Conservation (phyloP, 208 protist species). For the Wallacemonas sp. region DNA sequence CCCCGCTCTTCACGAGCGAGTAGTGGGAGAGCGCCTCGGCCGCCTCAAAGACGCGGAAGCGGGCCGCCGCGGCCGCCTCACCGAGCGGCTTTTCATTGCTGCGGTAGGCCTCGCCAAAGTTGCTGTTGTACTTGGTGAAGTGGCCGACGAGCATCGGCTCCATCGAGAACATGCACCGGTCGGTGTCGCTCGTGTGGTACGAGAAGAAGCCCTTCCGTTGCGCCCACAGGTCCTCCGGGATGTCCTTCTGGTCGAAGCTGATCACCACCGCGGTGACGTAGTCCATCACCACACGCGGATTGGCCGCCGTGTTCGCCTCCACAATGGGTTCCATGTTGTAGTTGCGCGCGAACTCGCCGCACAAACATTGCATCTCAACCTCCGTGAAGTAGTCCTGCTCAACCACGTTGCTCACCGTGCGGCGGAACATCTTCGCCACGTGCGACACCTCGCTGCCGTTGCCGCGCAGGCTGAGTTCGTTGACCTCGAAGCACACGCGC, state of each 20-base stretch:
- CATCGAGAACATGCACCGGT: conserved; percentile 63
- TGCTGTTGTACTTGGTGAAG: conserved; percentile 88
- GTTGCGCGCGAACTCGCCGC: conserved; percentile 48
- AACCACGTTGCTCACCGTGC: conserved; percentile 54
- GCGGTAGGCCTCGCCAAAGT: conserved; percentile 64
- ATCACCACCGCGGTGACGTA: conserved; percentile 45
- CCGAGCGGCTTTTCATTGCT: conserved; percentile 45
- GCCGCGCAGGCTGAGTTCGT: conserved; percentile 47
- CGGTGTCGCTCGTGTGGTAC: conserved; percentile 55
- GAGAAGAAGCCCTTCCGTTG: conserved; percentile 64
- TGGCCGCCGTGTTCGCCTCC: conserved; percentile 19
- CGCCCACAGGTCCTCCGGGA: conserved; percentile 39
- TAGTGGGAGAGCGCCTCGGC: conserved; percentile 86
- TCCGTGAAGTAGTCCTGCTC: conserved; percentile 81
- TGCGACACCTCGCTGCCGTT: conserved; percentile 36
- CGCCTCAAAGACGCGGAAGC: conserved; percentile 47
- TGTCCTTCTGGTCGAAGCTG: conserved; percentile 36
- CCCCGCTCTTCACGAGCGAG: conserved; percentile 49
- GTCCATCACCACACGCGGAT: conserved; percentile 30
- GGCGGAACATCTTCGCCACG: conserved; percentile 78
- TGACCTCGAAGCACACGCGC: conserved; percentile 75
- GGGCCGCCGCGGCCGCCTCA: conserved; percentile 24
- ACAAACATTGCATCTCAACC: conserved; percentile 63
- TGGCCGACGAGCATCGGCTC: conserved; percentile 59
- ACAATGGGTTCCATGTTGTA: conserved; percentile 40